phyloP scores from a whole-genome alignment of 2,329 filamentous ascomycete species.

The Thelonectria blattea region DNA sequence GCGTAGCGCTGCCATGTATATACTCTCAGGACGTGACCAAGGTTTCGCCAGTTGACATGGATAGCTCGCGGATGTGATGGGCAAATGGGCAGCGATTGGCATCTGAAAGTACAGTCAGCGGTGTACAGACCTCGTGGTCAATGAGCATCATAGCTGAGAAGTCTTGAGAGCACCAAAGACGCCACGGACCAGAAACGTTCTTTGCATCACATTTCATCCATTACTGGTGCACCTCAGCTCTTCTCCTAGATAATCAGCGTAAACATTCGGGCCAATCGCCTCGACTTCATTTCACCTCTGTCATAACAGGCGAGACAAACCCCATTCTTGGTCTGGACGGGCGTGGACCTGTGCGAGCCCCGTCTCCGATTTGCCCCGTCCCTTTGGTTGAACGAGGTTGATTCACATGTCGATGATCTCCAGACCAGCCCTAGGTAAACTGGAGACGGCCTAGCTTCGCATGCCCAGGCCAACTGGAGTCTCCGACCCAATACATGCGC shows the following conservation, averaged over 20 bases:
- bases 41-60: neutral
- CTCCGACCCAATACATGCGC: slow-evolving; percentile 22
- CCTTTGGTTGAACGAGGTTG: slow-evolving; percentile 17
- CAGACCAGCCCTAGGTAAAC: slow-evolving; percentile 35
- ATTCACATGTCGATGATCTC: slow-evolving; percentile 41
- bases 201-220: neutral
- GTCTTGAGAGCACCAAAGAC: neutral
- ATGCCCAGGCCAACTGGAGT: slow-evolving; percentile 29
- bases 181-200: neutral
- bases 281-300: slow-evolving; percentile 9
- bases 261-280: slow-evolving; percentile 15
- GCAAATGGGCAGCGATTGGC: neutral
- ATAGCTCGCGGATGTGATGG: neutral
- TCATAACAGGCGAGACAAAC: slow-evolving; percentile 4
- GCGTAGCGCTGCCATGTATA: no score
- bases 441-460: slow-evolving; percentile 25
- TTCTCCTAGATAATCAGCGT: neutral
- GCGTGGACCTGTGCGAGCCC: slow-evolving; percentile 14
- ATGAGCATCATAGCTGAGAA: no score
- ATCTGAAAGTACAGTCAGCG: neutral
- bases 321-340: slow-evolving; percentile 2
- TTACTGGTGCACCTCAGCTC: neutral
- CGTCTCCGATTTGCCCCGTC: slow-evolving; percentile 35
- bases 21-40: neutral
- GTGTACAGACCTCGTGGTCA: neutral